Percentiles rank a stretch among this genome's conserved stretches.
Conservation (phyloP, 177 flowering plant species). For the Tripterygium wilfordii region DNA sequence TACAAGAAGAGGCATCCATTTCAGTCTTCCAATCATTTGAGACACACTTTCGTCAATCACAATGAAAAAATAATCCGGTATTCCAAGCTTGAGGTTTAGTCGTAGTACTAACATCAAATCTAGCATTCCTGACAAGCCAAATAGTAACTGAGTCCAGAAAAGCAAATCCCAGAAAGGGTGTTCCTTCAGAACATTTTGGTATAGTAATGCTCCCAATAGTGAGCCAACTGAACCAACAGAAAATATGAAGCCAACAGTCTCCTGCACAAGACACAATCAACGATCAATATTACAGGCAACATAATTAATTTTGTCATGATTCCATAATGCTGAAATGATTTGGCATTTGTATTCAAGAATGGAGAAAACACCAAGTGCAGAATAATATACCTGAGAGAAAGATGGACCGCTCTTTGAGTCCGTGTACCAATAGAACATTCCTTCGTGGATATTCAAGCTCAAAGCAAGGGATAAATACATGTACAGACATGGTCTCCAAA, state of each 20-base stretch:
- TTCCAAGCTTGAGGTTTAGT: conserved; percentile 59
- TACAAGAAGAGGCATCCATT: conserved; percentile 98
- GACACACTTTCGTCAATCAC: conserved; percentile 64
- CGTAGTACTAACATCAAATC: conserved; percentile 73
- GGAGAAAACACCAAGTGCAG: background rate
- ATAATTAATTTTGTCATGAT: too few relatives aligned
- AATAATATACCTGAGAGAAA: conserved; percentile 71
- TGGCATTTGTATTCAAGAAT: too few relatives aligned
- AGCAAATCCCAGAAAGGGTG: conserved; percentile 66
- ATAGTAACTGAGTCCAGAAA: conserved; percentile 80
- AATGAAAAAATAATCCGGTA: conserved; percentile 71
- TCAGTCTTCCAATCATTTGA: conserved; percentile 65
- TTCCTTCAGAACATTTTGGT: conserved; percentile 66
- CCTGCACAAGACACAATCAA: conserved; percentile 51
- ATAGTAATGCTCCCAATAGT: conserved; percentile 68
- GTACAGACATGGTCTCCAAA: conserved; percentile 94
- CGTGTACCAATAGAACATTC: conserved; percentile 93
- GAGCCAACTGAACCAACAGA: conserved; percentile 83
- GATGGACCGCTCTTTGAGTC: conserved; percentile 73
- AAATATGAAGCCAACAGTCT: conserved; percentile 61
- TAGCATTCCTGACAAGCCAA: conserved; percentile 75
- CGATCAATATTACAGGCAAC: too few relatives aligned
- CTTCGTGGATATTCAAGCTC: conserved; percentile 73
- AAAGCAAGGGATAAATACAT: conserved; percentile 83
- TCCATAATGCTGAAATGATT: too few relatives aligned